Conservation (phyloP, 1,284 basidiomycete genomes). For the Puccinia brachypodii region DNA sequence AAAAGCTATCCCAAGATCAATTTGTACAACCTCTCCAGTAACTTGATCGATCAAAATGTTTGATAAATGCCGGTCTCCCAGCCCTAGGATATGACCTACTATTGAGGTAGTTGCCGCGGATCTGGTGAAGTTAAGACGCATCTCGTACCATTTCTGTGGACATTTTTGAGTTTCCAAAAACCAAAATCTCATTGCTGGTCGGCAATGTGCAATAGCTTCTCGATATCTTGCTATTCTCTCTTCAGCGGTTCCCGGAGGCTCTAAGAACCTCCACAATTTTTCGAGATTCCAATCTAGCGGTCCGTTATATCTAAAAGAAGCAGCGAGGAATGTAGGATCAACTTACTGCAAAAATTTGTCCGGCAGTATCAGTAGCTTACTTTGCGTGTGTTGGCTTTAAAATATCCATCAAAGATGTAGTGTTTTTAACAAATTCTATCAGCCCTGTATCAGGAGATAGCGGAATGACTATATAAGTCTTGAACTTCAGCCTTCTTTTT, state of each 20-base stretch:
- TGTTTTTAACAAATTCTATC: constrained; percentile 86
- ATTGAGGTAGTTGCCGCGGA: constrained; percentile 92
- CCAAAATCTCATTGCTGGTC: constrained; percentile 88
- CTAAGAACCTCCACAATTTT: constrained; percentile 50
- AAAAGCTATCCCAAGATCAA: constrained; percentile 95
- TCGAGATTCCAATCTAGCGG: constrained; percentile 29
- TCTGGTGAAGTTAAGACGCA: constrained; percentile 82
- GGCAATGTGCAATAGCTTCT: constrained; percentile 65
- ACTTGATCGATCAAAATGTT: constrained; percentile 86
- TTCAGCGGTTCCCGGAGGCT: constrained; percentile 54
- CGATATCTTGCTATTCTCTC: constrained; percentile 60
- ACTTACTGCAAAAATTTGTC: neutral
- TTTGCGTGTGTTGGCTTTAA: constrained; percentile 65
- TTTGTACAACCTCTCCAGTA: constrained; percentile 86
- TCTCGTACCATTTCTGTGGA: constrained; percentile 89
- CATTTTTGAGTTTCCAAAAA: constrained; percentile 85
- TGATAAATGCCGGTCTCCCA: constrained; percentile 88
- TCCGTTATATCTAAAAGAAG: constrained; percentile 36
- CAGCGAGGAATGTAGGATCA: neutral
- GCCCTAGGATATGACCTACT: constrained; percentile 85
- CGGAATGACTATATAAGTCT: constrained; percentile 86
- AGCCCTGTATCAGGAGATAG: constrained; percentile 78
- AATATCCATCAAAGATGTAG: constrained; percentile 68
- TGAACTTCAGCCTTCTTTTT: constrained; percentile 70
- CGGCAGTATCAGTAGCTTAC: constrained; percentile 57